Base-by-base conservation (phyloP, 2,329 filamentous ascomycete species). In the Teratosphaeria pseudoeucalypti region DNA sequence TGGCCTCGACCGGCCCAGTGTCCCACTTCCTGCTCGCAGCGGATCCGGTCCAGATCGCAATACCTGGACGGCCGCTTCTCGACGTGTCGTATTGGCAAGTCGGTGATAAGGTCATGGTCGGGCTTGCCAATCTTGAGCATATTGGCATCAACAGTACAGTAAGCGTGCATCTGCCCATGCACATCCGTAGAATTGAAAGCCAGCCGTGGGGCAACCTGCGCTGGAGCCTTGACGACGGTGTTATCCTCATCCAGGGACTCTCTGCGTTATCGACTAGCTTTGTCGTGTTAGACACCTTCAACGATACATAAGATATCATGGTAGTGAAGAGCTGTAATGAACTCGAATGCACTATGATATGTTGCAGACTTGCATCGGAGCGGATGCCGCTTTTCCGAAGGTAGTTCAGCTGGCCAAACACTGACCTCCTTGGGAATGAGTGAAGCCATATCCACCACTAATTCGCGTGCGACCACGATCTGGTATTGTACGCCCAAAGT, bases 1-100 rank as follows among this genome's bases (percentile, higher is more conserved):
- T 78, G 0, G 66, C 80, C 9, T 73, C 74, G 14, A 63, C 49
- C 2, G 32, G 64, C 0, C 63, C 68, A 6, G 70, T 76, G 0
- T 69, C 72, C 5, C 57, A 57, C 2, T 76, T 78, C 54, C 55
- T 79, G 37, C 70, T 80, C 16, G 72, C 70, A 6, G 65, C 71
- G 10, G 63, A 68, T 34, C 69, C 69, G 39, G 61, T 55, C 27
- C 29, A 57, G n/a, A 58, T 69, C 19, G 11, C 49, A 37, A 55
- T 65, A 11, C 47, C 55, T 11, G 56, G 54, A n/a, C 39, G 61
- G 26, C 57, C 58, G 3, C 34, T 60, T 0, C 29, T 68, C 4
- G 66, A 70, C 56, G 61, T 66, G 11, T 60, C 66, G n/a, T 67
- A 67, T 52, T 70, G 67, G 68, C 52, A 10, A 0, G 4, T 58